phyloP scores from a whole-genome alignment of 768 basidiomycete species.

The Trametes punicea region DNA sequence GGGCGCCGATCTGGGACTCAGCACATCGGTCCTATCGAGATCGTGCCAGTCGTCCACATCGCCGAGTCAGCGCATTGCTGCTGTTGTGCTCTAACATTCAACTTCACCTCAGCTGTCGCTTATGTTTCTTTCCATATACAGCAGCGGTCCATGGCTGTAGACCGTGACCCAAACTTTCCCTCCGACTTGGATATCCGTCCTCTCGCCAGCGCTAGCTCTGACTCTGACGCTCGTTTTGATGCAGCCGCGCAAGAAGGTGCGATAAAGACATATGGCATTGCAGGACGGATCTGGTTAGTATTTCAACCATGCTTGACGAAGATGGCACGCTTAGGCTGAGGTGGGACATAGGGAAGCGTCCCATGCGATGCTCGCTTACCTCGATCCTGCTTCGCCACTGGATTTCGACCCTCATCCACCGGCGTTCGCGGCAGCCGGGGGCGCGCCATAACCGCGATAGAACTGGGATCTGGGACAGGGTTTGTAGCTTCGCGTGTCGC shows the following conservation, averaged over 20 bases:
- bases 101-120: not conserved
- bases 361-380: conserved; percentile 25
- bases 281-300: conserved; percentile 75
- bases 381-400: conserved; percentile 11
- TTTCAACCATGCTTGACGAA: not conserved
- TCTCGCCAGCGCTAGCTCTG: not conserved
- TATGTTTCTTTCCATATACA: not conserved
- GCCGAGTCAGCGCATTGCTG: no score
- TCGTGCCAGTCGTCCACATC: not conserved
- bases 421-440: not conserved
- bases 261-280: conserved; percentile 75
- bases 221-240: conserved; percentile 28
- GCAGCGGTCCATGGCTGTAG: not conserved
- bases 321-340: not conserved
- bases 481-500: conserved; percentile 52
- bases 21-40: conserved; percentile 6
- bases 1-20: not conserved
- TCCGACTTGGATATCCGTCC: conserved; percentile 40
- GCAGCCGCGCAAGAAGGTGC: conserved; percentile 47
- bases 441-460: conserved; percentile 45
- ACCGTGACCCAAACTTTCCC: conserved; percentile 43
- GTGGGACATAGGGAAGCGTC: conserved; percentile 27
- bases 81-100: not conserved
- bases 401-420: conserved; percentile 40
- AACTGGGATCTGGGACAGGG: conserved; percentile 80